phyloP scores from a whole-genome alignment of 805 yeast species.

The Cyberlindnera xishuangbannaensis region DNA sequence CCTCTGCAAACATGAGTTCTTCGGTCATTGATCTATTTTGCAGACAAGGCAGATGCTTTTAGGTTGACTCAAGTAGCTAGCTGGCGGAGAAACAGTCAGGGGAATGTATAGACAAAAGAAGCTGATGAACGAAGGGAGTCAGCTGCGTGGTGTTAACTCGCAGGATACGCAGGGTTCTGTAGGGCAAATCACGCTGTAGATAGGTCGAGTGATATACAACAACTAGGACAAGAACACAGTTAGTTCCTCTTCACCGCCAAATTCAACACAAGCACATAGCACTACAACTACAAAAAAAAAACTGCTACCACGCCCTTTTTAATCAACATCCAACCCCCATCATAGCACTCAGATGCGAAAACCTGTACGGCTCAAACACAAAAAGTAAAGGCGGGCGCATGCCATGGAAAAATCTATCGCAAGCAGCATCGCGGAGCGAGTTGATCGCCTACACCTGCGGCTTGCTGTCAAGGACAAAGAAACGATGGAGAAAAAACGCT shows the following conservation, averaged over 20 bases:
- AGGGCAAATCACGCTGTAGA: too few relatives aligned
- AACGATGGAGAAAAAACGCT: conserved; percentile 2
- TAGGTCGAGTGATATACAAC: not conserved
- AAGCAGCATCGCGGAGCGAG: conserved; percentile 17
- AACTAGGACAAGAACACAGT: too few relatives aligned
- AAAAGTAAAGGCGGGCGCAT: not conserved
- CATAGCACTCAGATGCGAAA: not conserved
- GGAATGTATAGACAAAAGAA: not conserved
- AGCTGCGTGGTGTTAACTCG: too few relatives aligned
- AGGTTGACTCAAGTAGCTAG: not conserved
- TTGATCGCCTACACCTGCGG: conserved; percentile 15
- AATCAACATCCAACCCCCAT: not conserved
- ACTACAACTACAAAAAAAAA: not conserved
- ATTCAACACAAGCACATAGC: too few relatives aligned
- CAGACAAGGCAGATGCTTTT: conserved; percentile 1
- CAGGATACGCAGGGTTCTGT: too few relatives aligned
- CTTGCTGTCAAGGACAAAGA: conserved; percentile 8
- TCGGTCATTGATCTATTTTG: conserved; percentile 9
- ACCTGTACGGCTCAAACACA: not conserved
- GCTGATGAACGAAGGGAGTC: too few relatives aligned
- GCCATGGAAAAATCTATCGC: conserved; percentile 6
- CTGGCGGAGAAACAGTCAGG: not conserved
- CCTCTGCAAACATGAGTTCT: conserved; percentile 10
- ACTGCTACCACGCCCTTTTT: not conserved
- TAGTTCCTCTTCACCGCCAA: too few relatives aligned